Evolutionary conservation across 2,329 filamentous ascomycete species (phyloP).

Genomic region (Scedosporium apiospermum): DNA sequence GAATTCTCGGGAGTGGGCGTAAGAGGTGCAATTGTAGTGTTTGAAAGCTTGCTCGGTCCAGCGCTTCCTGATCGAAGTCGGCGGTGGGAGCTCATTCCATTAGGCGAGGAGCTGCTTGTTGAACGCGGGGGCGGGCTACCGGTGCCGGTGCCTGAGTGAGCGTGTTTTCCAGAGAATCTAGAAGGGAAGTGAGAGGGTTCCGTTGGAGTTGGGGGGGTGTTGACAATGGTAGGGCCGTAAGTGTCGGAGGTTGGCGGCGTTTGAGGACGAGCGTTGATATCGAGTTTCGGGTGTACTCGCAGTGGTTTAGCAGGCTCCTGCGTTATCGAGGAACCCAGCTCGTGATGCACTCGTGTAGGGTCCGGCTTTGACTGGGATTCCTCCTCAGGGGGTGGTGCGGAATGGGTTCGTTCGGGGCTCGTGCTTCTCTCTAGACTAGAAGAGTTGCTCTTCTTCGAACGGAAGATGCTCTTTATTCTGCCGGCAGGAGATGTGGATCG

Average conservation of each 20-base stretch:
- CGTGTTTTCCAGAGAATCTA: constrained; percentile 12
- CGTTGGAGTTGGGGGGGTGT: constrained; percentile 56
- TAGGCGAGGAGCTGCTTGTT: constrained; percentile 7
- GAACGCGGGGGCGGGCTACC: constrained; percentile 6
- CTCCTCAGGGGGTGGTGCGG: constrained; percentile 5
- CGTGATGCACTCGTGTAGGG: neutral
- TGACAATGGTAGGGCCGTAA: constrained; percentile 47
- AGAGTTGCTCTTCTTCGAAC: constrained; percentile 35
- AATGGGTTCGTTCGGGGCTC: constrained; percentile 20
- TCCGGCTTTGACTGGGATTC: neutral
- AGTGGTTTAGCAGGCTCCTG: neutral
- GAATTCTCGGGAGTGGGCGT: constrained; percentile 62
- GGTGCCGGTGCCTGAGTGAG: constrained; percentile 13
- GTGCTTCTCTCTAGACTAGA: constrained; percentile 26
- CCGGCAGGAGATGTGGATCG: constrained; percentile 61
- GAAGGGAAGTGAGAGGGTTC: constrained; percentile 22
- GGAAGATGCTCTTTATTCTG: constrained; percentile 65
- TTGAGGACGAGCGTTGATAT: constrained; percentile 25
- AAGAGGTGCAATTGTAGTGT: constrained; percentile 59
- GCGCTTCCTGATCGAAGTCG: constrained; percentile 18
- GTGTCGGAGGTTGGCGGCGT: constrained; percentile 38
- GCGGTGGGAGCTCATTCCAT: neutral
- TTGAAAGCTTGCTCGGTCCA: constrained; percentile 81
- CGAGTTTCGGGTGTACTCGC: constrained; percentile 15
- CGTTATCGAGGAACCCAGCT: neutral